Evolutionary conservation across 371 early-diverging fungal genomes (phyloP), one percentile per base, ranked within the genome.

Genomic region (Mucor plumbeus): DNA sequence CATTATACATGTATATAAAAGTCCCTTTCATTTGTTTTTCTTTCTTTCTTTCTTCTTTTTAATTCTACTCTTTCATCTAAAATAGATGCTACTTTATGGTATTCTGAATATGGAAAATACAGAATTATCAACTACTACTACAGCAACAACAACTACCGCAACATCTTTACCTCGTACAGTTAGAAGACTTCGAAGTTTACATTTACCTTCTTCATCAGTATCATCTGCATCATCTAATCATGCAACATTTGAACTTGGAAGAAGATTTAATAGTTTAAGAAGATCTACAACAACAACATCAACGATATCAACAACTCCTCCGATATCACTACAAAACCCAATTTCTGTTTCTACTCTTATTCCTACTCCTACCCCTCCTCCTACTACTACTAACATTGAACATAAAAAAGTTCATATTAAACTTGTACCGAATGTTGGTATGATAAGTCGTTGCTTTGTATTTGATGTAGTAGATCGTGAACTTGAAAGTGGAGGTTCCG

Each of bases 401-500:
- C 57, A 14, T 26, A 58, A 65, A 59, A 69, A 64, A 38, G 41
- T 71, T 1, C 89, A 87, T 67, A 85, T 91, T 38, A 87, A 89
- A 9, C 85, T 91, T 31, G 88, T 89, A 36, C 91, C 91, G 38
- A 87, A 90, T 71, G 79, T 90, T 44, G 91, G 89, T 26, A 78
- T 85, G 15, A 67, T 65, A 10, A 85, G 81, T 44, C 82, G 90
- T 38, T 90, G 90, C 33, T 84, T 92, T 44, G 89, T 90, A 60
- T 93, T 93, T 79, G 91, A 90, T 31, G 90, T 89, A 19, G 87
- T 93, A 39, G 91, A 91, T 73, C 85, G 92, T 53, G 86, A 89
- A 38, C 83, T 93, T 5, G 80, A 86, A 7, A 41, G 55, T 14
- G 88, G 88, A 53, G 84, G 84, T 44, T 76, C 84, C 39, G 70